These are phyloP conservation scores for Xylaria bambusicola DNA, from an alignment of 495 filamentous ascomycete genomes.

Conservation along the genomic window DNA sequence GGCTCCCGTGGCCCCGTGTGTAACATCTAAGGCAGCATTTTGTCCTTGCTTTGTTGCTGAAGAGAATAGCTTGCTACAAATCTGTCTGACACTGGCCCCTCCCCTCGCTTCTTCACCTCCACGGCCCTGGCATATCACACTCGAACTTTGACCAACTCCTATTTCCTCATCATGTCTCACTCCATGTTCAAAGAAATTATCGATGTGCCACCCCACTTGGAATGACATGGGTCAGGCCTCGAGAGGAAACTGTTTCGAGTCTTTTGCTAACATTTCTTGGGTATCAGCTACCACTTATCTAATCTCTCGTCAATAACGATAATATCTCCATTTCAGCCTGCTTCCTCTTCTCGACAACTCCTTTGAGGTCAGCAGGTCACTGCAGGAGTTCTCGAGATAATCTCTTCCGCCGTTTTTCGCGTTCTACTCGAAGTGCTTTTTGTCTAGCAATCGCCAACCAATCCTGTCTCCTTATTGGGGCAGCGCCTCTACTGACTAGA, in stretches of 20 bases:
- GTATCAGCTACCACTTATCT: conserved; percentile 31
- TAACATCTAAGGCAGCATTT: neutral
- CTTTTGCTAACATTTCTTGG: conserved; percentile 38
- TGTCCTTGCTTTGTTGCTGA: no score
- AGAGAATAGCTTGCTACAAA: no score
- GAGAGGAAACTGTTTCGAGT: neutral
- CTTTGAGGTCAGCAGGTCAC: conserved; percentile 92
- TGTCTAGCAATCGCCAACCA: neutral
- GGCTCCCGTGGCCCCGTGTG: no score
- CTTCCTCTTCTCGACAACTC: conserved; percentile 53
- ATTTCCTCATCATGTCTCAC: conserved; percentile 3
- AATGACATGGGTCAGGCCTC: neutral
- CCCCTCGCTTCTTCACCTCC: neutral
- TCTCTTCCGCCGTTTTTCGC: conserved; percentile 28
- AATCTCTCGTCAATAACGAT: conserved; percentile 26
- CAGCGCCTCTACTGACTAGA: neutral
- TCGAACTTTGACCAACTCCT: neutral
- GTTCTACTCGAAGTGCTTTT: conserved; percentile 17
- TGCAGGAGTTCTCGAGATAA: conserved; percentile 71
- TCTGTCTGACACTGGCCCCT: neutral
- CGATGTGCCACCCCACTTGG: neutral
- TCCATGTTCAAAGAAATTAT: neutral
- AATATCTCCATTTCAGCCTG: conserved; percentile 36
- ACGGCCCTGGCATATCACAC: neutral
- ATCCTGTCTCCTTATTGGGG: neutral